phyloP scores from a whole-genome alignment of 768 basidiomycete species.

The Hypholoma fasciculare region DNA sequence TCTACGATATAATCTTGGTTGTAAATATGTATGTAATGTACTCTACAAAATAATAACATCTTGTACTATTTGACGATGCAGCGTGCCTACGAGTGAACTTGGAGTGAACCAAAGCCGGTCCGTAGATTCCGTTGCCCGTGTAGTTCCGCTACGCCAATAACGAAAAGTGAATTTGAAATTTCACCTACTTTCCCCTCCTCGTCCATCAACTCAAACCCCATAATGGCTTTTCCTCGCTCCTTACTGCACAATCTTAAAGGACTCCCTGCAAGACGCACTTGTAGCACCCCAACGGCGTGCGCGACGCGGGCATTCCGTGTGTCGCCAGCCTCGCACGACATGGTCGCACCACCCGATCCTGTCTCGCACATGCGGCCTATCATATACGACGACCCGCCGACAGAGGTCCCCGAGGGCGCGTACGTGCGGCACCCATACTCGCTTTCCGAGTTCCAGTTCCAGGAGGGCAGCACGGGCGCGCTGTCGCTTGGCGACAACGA shows the following conservation, averaged over 20 bases:
- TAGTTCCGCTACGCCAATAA: background rate
- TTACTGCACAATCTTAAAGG: background rate
- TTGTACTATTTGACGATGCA: too few species aligned
- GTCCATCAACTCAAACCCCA: background rate
- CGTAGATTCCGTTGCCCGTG: background rate
- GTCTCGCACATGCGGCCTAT: constrained; percentile 79
- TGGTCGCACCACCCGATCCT: constrained; percentile 74
- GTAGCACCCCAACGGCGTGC: background rate
- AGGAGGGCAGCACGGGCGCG: constrained; percentile 22
- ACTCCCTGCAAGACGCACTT: background rate
- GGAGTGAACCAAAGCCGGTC: too few species aligned
- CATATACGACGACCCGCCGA: constrained; percentile 63
- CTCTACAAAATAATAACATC: too few species aligned
- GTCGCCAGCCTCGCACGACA: constrained; percentile 27
- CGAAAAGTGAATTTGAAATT: background rate
- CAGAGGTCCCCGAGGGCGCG: constrained; percentile 29
- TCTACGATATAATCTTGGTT: too few species aligned
- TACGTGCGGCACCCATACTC: constrained; percentile 72
- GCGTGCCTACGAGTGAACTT: too few species aligned
- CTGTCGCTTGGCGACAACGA: constrained; percentile 43
- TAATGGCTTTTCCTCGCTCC: background rate
- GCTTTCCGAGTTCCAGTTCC: constrained; percentile 60
- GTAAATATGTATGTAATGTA: too few species aligned
- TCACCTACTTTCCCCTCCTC: background rate
- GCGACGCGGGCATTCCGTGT: constrained; percentile 44